These are phyloP conservation scores for Sclerotinia nivalis DNA, from an alignment of 2,329 filamentous ascomycete genomes.

Conservation along the genomic window DNA sequence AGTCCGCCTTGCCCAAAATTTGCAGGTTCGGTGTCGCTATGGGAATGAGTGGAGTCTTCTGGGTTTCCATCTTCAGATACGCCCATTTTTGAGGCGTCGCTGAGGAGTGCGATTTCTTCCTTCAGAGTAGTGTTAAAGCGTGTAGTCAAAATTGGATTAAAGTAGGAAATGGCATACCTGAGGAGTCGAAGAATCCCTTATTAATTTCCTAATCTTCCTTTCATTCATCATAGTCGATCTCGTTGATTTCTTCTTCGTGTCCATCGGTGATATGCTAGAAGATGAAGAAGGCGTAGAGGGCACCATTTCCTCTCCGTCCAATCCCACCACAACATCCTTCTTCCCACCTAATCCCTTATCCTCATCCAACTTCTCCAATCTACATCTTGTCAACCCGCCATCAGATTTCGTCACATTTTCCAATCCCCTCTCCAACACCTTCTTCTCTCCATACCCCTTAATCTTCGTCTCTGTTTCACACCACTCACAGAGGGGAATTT, in stretches of 20 bases:
- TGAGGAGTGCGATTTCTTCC: slow-evolving; percentile 27
- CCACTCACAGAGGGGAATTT: slow-evolving; percentile 52
- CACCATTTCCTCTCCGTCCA: slow-evolving; percentile 21
- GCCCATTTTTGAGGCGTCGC: slow-evolving; percentile 31
- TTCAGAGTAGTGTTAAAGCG: background rate
- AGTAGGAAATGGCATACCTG: background rate
- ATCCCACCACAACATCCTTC: slow-evolving; percentile 7
- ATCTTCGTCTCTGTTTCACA: slow-evolving; percentile 46
- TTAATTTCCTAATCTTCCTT: slow-evolving; percentile 24
- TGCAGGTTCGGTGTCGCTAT: slow-evolving; percentile 25
- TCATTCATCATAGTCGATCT: slow-evolving; percentile 23
- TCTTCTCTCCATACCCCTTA: slow-evolving; percentile 35
- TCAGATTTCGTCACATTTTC: slow-evolving; percentile 48
- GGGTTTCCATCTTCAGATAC: slow-evolving; percentile 30
- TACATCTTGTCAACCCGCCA: slow-evolving; percentile 49
- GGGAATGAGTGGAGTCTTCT: slow-evolving; percentile 23
- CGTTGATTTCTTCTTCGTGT: background rate
- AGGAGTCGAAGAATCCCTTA: slow-evolving; percentile 23
- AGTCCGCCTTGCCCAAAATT: slow-evolving; percentile 13
- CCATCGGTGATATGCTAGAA: background rate
- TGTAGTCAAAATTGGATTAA: background rate
- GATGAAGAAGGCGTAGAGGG: background rate
- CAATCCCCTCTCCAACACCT: slow-evolving; percentile 47
- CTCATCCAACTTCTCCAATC: slow-evolving; percentile 46
- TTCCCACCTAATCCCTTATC: slow-evolving; percentile 22